Conservation (phyloP, 257 asterid genomes). For the Striga asiatica region DNA sequence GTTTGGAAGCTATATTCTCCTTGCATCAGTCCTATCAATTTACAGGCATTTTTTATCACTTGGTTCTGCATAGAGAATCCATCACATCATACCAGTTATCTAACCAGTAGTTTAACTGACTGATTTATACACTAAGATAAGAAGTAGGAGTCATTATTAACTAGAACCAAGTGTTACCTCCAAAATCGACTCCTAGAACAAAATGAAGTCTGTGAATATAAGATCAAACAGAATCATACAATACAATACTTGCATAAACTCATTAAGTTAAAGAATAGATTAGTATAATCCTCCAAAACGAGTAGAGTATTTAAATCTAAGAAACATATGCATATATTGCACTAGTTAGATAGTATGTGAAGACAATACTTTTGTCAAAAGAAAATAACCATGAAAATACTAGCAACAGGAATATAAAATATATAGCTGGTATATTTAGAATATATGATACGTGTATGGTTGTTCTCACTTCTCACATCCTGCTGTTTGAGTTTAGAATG, state of each 20-base stretch:
- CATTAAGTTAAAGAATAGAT: background rate
- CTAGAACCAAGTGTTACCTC: background rate
- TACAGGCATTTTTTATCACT: background rate
- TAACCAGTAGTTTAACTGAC: background rate
- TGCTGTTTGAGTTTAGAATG: too few species aligned
- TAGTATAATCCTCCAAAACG: background rate
- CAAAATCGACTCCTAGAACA: background rate
- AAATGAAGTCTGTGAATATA: background rate
- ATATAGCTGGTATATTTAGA: background rate
- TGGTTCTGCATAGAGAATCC: background rate
- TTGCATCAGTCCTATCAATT: too few species aligned
- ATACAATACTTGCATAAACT: background rate
- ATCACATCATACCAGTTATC: background rate
- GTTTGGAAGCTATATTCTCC: too few species aligned
- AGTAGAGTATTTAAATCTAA: background rate
- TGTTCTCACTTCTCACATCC: too few species aligned
- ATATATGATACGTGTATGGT: too few species aligned
- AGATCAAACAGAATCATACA: background rate
- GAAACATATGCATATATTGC: too few species aligned
- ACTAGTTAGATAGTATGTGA: background rate
- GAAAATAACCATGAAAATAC: background rate
- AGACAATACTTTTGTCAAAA: background rate
- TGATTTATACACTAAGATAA: background rate
- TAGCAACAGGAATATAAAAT: background rate
- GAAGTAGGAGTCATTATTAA: background rate